Base-by-base conservation (phyloP, 169 alveolate genomes). In the Condylostoma magnum region DNA sequence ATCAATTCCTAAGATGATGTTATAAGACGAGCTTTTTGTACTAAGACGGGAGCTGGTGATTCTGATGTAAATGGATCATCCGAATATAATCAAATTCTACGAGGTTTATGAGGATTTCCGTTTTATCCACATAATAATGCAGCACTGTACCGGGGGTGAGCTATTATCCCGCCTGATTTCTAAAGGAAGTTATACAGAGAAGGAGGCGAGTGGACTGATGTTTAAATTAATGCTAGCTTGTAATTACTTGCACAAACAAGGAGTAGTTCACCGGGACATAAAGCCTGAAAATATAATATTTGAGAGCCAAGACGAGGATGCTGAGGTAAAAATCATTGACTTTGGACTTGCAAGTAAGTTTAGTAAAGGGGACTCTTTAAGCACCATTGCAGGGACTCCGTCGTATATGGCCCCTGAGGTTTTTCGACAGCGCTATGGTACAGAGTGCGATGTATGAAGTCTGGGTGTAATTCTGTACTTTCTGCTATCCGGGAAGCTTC, bases 91-190 rank as follows among this genome's bases (percentile, higher is more conserved):
- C 48, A 8, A 12, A 41, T 41, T 8, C 48, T 41, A 41, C n/a
- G 95, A 79, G 73, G 66, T 69, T 43, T 70, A 69, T 30, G 91
- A 84, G 56, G 81, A 81, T 6, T 76, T 76, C 41, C 34, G 56
- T 38, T 47, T 75, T 38, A 58, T 86, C 22, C 84, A 80, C 63
- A 66, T 90, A 22, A 84, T 90, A 6, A 86, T 85, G 70, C 93
- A 90, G 70, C 77, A 84, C 52, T 76, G 83, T 8, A 55, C 69
- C 20, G 91, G 90, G 22, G 93, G 95, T 34, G 95, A 90, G 56
- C 70, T 90, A 56, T 90, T 90, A 54, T 91, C 83, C 55, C 76
- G 83, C 28, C 85, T 89, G n/a, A 86, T 85, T 1, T 53, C 83
- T 31, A 68, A 60, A 28, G 36, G 38, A 34, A 75, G 46, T 37